Base-by-base conservation (phyloP, 192 early-diverging fungal species). In the Phlyctochytrium planicorne region DNA sequence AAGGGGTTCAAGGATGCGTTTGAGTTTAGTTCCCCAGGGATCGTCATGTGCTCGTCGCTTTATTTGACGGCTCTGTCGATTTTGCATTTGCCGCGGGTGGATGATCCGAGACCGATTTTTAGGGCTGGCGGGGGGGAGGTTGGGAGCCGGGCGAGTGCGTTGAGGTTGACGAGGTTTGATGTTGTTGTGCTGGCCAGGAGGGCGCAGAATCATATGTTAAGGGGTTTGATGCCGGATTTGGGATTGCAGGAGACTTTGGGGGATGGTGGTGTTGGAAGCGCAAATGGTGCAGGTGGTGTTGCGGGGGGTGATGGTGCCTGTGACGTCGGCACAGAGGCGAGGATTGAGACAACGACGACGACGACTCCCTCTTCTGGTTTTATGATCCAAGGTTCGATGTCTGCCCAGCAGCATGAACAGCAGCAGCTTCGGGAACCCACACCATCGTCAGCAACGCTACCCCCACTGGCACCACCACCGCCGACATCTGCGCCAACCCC, bases 31-130 rank as follows among this genome's bases (percentile, higher is more conserved):
- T 57, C 6, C 55, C 55, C 55, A 33, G 52, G 35, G 17, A 23
- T 30, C 31, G 62, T 52, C 20, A 29, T 14, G 62, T 70, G 34
- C 16, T 52, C 37, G 6, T 63, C 68, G 6, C 24, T 63, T 25
- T 70, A 59, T 17, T 20, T 70, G 16, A 53, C 47, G 24, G 61
- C 47, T 14, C 34, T 70, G 25, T 61, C 52, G 60, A 70, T 34
- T 14, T 61, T 70, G 12, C 68, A 70, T 53, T 37, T 70, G 24
- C 68, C 68, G 27, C 25, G 61, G 27, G 62, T 61, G 3, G 68
- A 70, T 34, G 61, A 70, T 32, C 36, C 47, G 25, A 59, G 68
- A 14, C 20, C 68, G n/a, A 31, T 55, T 17, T 70, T 70, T 34
- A 62, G 27, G 12, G 55, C 55, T 27, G 16, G 55, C 10, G 55